Evolutionary conservation across 345 rosid species (phyloP), one percentile per base, ranked within the genome.

Genomic region (Salix udensis): DNA sequence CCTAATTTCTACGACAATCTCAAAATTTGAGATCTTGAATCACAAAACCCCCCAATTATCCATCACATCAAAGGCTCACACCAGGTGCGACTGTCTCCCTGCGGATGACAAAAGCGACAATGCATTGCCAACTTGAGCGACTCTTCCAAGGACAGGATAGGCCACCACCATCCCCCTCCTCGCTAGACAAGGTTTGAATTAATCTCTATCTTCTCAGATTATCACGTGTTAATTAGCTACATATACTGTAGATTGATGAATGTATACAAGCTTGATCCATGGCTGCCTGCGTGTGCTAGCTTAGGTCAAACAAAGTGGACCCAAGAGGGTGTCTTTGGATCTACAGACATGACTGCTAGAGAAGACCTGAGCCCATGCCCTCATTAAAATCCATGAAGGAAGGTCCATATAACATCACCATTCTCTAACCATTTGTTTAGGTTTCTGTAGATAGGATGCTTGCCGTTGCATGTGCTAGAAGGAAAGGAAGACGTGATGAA

Each of bases 301-400:
- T 26, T 23, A 30, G 67, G 6, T 21, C 34, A 19, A 42, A 26
- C 19, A 31, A 23, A 13, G 77, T 44, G 77, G 78, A 31, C 82
- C 82, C 55, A 6, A 14, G 18, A 19, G 28, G 55, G n/a, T 73
- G 81, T 78, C 82, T 48, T 37, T 31, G 75, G 76, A 79, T 65
- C 70, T 58, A 75, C 68, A 70, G 78, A 77, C 79, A 70, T 13
- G n/a, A 46, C 42, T 68, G 50, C 24, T 15, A 44, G 37, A 6
- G 53, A 55, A 65, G 72, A 71, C 23, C 12, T 44, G 40, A 74
- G 65, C 80, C 80, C 83, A 79, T 79, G 14, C 76, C 23, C 64
- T 2, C 28, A 37, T 23, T 75, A 37, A 79, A 72, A 37, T 31
- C 71, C 58, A 40, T 39, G 66, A 18, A 72, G 24, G 21, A 74